phyloP scores from a whole-genome alignment of 2,329 filamentous ascomycete species.

The Fusarium hostae region DNA sequence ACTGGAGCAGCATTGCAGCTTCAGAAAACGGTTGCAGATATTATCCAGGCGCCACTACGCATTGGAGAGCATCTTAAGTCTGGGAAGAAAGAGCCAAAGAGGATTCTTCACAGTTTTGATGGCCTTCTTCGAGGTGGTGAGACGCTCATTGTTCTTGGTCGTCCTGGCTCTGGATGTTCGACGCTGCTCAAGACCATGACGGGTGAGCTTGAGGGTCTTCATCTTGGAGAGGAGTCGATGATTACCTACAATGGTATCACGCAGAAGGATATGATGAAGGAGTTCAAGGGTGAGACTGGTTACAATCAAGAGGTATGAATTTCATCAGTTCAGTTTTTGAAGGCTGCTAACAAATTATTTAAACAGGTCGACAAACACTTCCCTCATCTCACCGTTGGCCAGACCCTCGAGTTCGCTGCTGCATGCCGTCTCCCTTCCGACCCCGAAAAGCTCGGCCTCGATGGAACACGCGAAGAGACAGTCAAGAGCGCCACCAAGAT shows the following conservation, averaged over 20 bases:
- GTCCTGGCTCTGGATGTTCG: constrained; percentile 53
- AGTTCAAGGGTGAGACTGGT: constrained; percentile 73
- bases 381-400: constrained; percentile 78
- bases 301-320: constrained; percentile 76
- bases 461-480: constrained; percentile 69
- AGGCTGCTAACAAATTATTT: neutral
- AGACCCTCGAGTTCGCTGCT: constrained; percentile 79
- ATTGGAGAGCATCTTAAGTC: neutral
- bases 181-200: constrained; percentile 29
- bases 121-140: constrained; percentile 18
- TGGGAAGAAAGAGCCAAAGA: constrained; percentile 15
- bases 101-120: constrained; percentile 23
- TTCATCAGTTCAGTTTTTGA: too few relatives aligned
- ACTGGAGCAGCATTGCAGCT: constrained; percentile 50
- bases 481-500: constrained; percentile 71
- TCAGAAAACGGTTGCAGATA: constrained; percentile 52
- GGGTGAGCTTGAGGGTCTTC: constrained; percentile 58
- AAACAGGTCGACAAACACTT: constrained; percentile 75
- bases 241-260: constrained; percentile 74
- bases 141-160: constrained; percentile 38
- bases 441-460: constrained; percentile 62
- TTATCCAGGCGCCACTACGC: neutral
- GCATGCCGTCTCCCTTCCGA: constrained; percentile 74
- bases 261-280: constrained; percentile 62
- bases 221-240: constrained; percentile 59